phyloP scores from a whole-genome alignment of 2,329 filamentous ascomycete species.

The Pestalotiopsis sp. region DNA sequence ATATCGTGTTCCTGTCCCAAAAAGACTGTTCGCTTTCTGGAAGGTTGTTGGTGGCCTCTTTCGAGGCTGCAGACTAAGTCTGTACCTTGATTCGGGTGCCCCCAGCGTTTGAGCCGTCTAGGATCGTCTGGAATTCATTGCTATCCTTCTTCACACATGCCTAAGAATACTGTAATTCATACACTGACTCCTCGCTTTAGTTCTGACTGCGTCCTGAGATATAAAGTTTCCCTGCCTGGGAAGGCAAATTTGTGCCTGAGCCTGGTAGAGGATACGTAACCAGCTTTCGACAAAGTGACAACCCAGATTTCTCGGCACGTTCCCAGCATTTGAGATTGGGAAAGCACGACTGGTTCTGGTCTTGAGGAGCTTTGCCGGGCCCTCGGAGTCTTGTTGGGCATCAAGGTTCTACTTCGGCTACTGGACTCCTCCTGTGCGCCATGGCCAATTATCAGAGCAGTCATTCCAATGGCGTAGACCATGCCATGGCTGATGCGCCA shows the following conservation, averaged over 20 bases:
- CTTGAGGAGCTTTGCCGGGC: not conserved
- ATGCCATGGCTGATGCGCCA: constrained; percentile 42
- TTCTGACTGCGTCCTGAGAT: not conserved
- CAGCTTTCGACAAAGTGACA: not conserved
- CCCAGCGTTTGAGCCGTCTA: no score
- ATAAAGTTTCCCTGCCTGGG: not conserved
- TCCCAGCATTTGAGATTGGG: not conserved
- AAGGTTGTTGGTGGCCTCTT: not conserved
- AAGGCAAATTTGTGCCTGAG: not conserved
- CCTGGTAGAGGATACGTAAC: not conserved
- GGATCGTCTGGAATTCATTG: not conserved
- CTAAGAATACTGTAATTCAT: not conserved
- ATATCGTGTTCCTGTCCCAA: not conserved
- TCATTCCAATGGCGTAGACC: constrained; percentile 43
- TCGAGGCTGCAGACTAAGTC: not conserved
- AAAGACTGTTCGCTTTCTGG: not conserved
- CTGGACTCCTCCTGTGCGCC: not conserved
- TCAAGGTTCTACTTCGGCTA: not conserved
- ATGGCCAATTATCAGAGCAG: not conserved
- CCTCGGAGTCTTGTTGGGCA: not conserved
- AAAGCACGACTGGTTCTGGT: not conserved
- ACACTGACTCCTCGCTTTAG: not conserved
- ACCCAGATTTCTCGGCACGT: not conserved
- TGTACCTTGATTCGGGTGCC: no score
- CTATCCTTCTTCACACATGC: not conserved